Evolutionary conservation across 257 asterid genomes (phyloP), one percentile per base, ranked within the genome.

Genomic region (Scutellaria barbata): DNA sequence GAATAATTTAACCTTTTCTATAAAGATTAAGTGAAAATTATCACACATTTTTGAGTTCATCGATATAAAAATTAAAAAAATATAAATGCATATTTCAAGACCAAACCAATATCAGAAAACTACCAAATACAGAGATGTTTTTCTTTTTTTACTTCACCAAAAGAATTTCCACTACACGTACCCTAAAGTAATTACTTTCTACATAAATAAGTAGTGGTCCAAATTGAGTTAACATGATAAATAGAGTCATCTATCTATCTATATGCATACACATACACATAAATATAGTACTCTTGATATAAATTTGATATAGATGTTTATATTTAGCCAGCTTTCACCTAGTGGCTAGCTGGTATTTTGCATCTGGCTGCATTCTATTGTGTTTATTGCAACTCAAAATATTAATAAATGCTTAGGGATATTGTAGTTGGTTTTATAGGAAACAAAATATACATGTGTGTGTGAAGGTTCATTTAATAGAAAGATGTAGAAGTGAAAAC

Each of bases 141-240:
- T 30, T 37, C 16, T 39, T 5, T 13, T 69, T 50, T 61, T 35
- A 22, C 62, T 61, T 48, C 8, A 22, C 18, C 16, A 62, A 53
- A 59, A 33, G 11, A 39, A 18, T 16, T 39, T 50, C 10, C 63
- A 50, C 10, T 37, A 4, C 35, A 30, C 35, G 25, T 22, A 22
- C 25, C 4, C 35, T 30, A 30, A 30, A 30, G 35, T 30, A 30
- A 30, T 30, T 40, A 11, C 61, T 30, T 55, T 55, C 61, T 57
- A 30, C 35, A 30, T 30, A 30, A 2, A 30, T 20, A 30, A 1
- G 35, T 4, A 30, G 35, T 30, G 52, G 68, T 47, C 68, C 75
- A 47, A 71, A 39, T 72, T 50, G 55, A 8, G 63, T 72, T 62
- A 43, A 62, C 65, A 63, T 13, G 5, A 40, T 60, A 43, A 61